These are phyloP conservation scores for Macrophomina tecta DNA, from an alignment of 2,329 filamentous ascomycete genomes.

Conservation along the genomic window DNA sequence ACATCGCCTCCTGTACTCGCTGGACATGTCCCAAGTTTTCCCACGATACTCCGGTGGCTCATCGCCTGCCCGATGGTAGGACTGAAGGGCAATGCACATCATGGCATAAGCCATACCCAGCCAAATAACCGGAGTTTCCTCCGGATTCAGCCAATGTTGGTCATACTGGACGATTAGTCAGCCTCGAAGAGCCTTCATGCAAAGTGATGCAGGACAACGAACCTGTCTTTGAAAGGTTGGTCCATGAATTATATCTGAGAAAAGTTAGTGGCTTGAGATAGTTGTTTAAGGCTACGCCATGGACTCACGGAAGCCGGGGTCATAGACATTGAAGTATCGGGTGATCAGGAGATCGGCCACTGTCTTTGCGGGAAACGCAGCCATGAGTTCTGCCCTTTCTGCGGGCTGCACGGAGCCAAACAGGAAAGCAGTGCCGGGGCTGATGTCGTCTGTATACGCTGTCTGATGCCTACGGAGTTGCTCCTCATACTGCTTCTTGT, in stretches of 20 bases:
- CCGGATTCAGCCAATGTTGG: conserved; percentile 73
- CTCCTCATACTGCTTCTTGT: conserved; percentile 87
- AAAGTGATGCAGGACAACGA: background rate
- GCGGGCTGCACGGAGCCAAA: conserved; percentile 74
- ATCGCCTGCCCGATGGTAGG: conserved; percentile 79
- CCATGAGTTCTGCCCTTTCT: conserved; percentile 77
- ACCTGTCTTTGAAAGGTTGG: conserved; percentile 74
- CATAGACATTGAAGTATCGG: conserved; percentile 87
- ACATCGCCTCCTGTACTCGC: conserved; percentile 70
- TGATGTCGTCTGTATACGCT: conserved; percentile 63
- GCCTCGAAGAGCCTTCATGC: background rate
- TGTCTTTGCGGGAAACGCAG: conserved; percentile 78
- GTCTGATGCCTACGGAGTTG: conserved; percentile 78
- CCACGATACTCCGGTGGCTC: conserved; percentile 80
- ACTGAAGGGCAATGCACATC: conserved; percentile 77
- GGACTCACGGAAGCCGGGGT: conserved; percentile 60
- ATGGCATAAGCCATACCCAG: conserved; percentile 77
- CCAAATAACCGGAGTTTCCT: conserved; percentile 77
- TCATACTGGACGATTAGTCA: conserved; percentile 56
- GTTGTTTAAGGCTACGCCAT: too few species aligned
- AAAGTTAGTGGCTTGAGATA: background rate
- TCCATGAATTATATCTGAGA: conserved; percentile 56
- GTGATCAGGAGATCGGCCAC: conserved; percentile 84
- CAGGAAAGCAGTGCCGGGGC: conserved; percentile 75
- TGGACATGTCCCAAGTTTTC: conserved; percentile 58